Evolutionary conservation across 805 yeast genomes (phyloP).

Genomic region (Metschnikowia drakensbergensis): DNA sequence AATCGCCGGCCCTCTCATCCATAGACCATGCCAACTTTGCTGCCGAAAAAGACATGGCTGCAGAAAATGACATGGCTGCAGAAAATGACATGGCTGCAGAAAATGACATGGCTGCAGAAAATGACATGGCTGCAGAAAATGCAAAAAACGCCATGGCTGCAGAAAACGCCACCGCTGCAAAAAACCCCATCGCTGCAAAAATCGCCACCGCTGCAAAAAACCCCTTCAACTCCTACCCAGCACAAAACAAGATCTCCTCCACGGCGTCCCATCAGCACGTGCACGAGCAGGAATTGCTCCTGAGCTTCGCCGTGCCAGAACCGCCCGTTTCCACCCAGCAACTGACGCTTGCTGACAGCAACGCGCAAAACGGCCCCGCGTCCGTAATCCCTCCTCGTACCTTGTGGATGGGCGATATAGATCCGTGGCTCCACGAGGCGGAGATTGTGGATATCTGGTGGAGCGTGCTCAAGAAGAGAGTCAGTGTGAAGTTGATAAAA

Average conservation of each 20-base stretch:
- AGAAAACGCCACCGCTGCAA: too few relatives aligned
- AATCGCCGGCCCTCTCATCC: too few relatives aligned
- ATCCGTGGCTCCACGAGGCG: slow-evolving; percentile 71
- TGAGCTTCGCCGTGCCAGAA: slow-evolving; percentile 36
- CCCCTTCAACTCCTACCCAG: too few relatives aligned
- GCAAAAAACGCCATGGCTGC: too few relatives aligned
- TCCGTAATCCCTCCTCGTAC: slow-evolving; percentile 56
- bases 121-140: too few relatives aligned
- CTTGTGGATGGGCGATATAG: slow-evolving; percentile 86
- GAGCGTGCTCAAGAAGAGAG: slow-evolving; percentile 52
- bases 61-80: too few relatives aligned
- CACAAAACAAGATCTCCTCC: slow-evolving; percentile 10
- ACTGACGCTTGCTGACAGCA: slow-evolving; percentile 29
- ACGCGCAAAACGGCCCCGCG: slow-evolving; percentile 6
- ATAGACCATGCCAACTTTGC: too few relatives aligned
- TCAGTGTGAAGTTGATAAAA: slow-evolving; percentile 64
- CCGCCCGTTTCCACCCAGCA: slow-evolving; percentile 41
- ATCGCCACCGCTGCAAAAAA: too few relatives aligned
- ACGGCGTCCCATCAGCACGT: slow-evolving; percentile 42
- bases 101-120: too few relatives aligned
- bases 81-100: too few relatives aligned
- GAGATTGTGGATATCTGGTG: slow-evolving; percentile 53
- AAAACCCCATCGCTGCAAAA: too few relatives aligned
- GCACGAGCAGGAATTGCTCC: slow-evolving; percentile 41
- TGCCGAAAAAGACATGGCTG: too few relatives aligned